Evolutionary conservation across 495 filamentous ascomycete species (phyloP), one percentile per base, ranked within the genome.

Genomic region (Neurospora sp.): DNA sequence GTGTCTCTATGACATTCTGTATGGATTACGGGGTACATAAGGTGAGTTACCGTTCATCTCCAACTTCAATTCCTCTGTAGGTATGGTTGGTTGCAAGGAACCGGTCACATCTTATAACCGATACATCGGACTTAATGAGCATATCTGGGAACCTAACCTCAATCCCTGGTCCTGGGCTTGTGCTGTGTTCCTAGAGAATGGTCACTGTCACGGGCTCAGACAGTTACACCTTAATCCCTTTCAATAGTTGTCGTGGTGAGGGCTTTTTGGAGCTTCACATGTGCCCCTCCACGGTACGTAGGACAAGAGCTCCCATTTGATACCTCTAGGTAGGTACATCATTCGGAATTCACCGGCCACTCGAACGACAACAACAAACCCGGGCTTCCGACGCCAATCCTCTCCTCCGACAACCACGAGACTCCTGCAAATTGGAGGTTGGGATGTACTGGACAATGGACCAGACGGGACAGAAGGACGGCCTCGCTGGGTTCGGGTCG

Each of bases 401-500:
- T 66, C 54, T 66, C 28, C 3, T 66, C 54, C 54, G 54, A 34
- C 28, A 66, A 66, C 7, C 54, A 31, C 39, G 28, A 45, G 0
- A 31, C 1, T 21, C 24, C 70, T 37, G 4, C 43, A 37, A 36
- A 34, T 66, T 36, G n/a, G 37, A 36, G 34, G 71, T 21, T 37
- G 48, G 48, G 48, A 59, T 59, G 48, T 11, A 59, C 48, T 59
- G 3, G 43, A 21, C 43, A 11, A 21, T 48, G 24, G 38, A 15
- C 40, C 70, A 40, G 31, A 59, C 24, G 48, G 48, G 15, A 59
- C 48, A 28, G 48, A 28, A 24, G 48, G 5, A 59, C 24, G 48
- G 11, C 48, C 34, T 28, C 42, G 42, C 71, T 71, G 31, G 71
- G 54, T 59, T 45, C 42, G 36, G 70, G 71, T 69, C 77, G 78